Base-by-base conservation (phyloP, 2,329 filamentous ascomycete genomes). In the Fusarium sp. region DNA sequence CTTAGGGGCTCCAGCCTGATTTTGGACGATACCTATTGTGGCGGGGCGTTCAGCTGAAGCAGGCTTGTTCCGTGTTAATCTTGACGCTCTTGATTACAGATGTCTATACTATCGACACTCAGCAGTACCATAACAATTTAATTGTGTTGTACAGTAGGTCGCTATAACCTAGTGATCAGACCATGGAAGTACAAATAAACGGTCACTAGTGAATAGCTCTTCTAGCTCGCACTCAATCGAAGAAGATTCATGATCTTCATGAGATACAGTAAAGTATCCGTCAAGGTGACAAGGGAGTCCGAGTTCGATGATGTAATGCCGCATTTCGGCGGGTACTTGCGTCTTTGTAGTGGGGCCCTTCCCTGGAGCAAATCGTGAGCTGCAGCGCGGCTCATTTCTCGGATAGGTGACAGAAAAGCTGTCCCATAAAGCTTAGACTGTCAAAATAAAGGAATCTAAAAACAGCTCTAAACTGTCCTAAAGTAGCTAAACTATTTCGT, bases 221-320 rank as follows among this genome's bases (percentile, higher is more conserved):
- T n/a, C 13, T 53, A 67, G 52, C 24, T 38, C 30, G 38, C 13
- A 52, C 41, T 53, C 46, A 55, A 66, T 55, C 24, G 52, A 57
- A 38, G 40, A 47, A 58, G 49, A 43, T 55, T 57, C 30, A 51
- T 69, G 66, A 69, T 70, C 55, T 53, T 57, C 63, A 47, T 67
- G 24, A 34, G 44, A 54, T 65, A 38, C 32, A 47, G 27, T 52
- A 38, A 40, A 47, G 27, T 52, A 38, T 38, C 18, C 34, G 34
- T 38, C 49, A 34, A 25, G 13, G 10, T 49, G 53, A 49, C 40
- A 38, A 55, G 44, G 57, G 32, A 67, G 45, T 43, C 27, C 38
- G 18, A 52, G 43, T 56, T 71, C 69, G 44, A 71, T 76, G 74
- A 76, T 74, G 74, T 75, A 76, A 76, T 76, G 62, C 58, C 69